These are phyloP conservation scores for Lasiodiplodia hormozganensis DNA, from an alignment of 2,329 filamentous ascomycete genomes.

Conservation along the genomic window DNA sequence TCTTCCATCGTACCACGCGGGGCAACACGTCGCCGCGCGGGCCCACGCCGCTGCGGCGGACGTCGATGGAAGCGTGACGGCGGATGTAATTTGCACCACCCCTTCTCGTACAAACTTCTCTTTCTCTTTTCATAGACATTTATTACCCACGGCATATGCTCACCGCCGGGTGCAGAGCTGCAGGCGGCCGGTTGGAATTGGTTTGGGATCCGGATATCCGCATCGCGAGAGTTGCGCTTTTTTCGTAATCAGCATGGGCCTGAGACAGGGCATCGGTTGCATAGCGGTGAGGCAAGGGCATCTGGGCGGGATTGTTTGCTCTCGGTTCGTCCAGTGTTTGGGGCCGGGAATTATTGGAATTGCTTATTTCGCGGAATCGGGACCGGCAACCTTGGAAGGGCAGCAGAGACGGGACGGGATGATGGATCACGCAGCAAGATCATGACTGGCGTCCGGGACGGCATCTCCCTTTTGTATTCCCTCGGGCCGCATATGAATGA, in stretches of 20 bases:
- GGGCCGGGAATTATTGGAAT: constrained; percentile 13
- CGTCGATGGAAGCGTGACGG: constrained; percentile 31
- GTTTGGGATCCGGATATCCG: neutral
- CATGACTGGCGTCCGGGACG: constrained; percentile 23
- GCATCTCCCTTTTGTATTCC: constrained; percentile 28
- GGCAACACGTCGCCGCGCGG: constrained; percentile 37
- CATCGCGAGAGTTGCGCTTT: constrained; percentile 6
- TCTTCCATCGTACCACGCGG: constrained; percentile 60
- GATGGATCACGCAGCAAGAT: constrained; percentile 19
- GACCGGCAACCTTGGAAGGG: constrained; percentile 19
- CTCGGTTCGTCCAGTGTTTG: constrained; percentile 10
- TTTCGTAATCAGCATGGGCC: constrained; percentile 22
- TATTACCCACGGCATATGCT: constrained; percentile 7
- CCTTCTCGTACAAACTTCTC: constrained; percentile 38
- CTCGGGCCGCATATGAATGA: constrained; percentile 27
- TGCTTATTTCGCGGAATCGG: constrained; percentile 26
- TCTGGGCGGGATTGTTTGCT: constrained; percentile 17
- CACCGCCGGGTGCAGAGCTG: constrained; percentile 25
- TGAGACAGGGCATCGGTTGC: constrained; percentile 13
- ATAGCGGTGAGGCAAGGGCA: constrained; percentile 25
- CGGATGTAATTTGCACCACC: constrained; percentile 33
- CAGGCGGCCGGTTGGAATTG: constrained; percentile 11
- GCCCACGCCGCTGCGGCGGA: constrained; percentile 38
- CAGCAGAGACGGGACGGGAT: constrained; percentile 12
- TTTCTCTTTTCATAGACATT: constrained; percentile 28